Evolutionary conservation across 2,329 filamentous ascomycete species (phyloP).

Genomic region (Macrophomina pseudophaseolina): DNA sequence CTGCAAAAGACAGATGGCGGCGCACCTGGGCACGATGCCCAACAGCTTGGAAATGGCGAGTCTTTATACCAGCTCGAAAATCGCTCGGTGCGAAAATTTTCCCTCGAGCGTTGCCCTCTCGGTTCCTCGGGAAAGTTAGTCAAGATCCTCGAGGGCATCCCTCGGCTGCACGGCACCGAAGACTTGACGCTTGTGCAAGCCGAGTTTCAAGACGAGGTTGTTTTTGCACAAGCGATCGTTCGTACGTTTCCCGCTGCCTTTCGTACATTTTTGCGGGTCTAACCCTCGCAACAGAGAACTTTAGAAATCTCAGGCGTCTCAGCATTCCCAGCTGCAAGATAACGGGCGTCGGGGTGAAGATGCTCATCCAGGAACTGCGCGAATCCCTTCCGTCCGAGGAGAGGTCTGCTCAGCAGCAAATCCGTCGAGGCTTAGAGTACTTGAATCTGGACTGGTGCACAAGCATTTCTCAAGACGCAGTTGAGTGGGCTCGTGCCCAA

Average conservation of each 20-base stretch:
- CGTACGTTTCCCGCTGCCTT: not conserved
- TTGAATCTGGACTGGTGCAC: conserved; percentile 19
- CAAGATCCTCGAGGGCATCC: not conserved
- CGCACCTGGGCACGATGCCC: not conserved
- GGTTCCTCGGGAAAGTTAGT: not conserved
- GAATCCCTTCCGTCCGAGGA: not conserved
- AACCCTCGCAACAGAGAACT: not conserved
- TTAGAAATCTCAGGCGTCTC: conserved; percentile 8
- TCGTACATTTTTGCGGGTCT: not conserved
- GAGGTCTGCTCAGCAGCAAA: not conserved
- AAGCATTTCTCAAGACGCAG: conserved; percentile 3
- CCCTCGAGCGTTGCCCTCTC: not conserved
- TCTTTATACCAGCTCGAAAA: not conserved
- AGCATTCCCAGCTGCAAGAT: conserved; percentile 17
- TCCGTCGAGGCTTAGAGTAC: conserved; percentile 1
- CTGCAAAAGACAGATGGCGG: not conserved
- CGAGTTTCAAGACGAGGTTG: not conserved
- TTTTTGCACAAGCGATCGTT: conserved; percentile 7
- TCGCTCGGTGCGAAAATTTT: conserved; percentile 7
- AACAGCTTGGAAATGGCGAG: not conserved
- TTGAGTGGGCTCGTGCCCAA: conserved; percentile 23
- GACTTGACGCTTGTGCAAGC: conserved; percentile 18
- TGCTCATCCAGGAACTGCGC: conserved; percentile 11
- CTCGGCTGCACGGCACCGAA: conserved; percentile 6
- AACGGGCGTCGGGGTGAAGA: conserved; percentile 20